Evolutionary conservation across 2,329 filamentous ascomycete species (phyloP).

Genomic region (Endoconidiophora polonica): DNA sequence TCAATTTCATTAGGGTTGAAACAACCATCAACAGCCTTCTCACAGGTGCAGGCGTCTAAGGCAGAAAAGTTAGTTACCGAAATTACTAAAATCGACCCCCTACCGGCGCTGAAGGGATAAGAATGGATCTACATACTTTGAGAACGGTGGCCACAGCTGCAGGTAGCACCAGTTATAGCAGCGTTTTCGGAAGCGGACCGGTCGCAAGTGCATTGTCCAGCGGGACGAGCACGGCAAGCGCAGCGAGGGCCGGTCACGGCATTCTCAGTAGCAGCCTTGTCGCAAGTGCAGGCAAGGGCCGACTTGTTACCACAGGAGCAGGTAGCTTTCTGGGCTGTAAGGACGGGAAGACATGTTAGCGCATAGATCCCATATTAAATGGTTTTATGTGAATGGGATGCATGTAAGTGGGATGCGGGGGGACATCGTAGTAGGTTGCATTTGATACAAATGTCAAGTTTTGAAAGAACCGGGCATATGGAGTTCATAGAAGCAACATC

Average conservation of each 20-base stretch:
- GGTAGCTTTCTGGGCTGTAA: conserved; percentile 42
- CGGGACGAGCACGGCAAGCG: conserved; percentile 68
- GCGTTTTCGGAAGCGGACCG: conserved; percentile 54
- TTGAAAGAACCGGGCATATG: background rate
- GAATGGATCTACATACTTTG: conserved; percentile 34
- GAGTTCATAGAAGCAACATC: background rate
- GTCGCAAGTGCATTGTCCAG: conserved; percentile 68
- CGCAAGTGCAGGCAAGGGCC: conserved; percentile 75
- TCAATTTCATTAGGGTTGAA: conserved; percentile 62
- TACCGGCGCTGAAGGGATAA: background rate
- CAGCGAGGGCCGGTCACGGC: conserved; percentile 53
- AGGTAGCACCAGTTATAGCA: conserved; percentile 41
- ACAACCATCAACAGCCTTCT: conserved; percentile 49
- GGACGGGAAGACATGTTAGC: conserved; percentile 4
- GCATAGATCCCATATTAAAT: background rate
- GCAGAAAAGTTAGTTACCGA: conserved; percentile 12
- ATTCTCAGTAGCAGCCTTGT: conserved; percentile 64
- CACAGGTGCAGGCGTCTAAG: conserved; percentile 61
- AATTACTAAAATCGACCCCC: background rate
- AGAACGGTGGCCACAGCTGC: conserved; percentile 61
- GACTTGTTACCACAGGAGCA: conserved; percentile 85
- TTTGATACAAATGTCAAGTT: background rate
- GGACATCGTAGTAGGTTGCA: conserved; percentile 1
- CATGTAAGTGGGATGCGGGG: conserved; percentile 1
- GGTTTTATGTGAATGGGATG: background rate